phyloP scores from a whole-genome alignment of 2,329 filamentous ascomycete species.

The Fusarium incarnatum region DNA sequence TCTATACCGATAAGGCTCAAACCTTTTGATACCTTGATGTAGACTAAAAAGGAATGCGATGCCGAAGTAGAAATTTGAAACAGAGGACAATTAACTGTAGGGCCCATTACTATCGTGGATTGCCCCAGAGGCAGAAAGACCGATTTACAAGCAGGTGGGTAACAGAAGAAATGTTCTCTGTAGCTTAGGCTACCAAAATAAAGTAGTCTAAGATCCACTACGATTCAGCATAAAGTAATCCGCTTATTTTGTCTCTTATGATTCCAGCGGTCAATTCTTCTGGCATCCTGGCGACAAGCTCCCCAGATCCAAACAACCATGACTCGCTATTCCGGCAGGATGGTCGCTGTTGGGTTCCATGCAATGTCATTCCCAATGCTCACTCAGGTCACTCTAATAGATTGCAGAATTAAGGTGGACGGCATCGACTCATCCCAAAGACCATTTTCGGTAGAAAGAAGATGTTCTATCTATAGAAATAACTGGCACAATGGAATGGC shows the following conservation, averaged over 20 bases:
- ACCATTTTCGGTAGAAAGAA: background rate
- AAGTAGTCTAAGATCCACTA: no score
- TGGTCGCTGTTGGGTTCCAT: background rate
- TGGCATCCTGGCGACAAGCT: background rate
- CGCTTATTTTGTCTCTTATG: no score
- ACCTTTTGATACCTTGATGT: background rate
- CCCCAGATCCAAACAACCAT: background rate
- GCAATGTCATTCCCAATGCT: no score
- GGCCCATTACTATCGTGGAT: background rate
- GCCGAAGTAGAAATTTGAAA: conserved; percentile 2
- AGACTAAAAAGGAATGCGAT: conserved; percentile 12
- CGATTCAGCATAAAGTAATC: no score
- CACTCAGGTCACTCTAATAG: background rate
- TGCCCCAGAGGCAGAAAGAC: background rate
- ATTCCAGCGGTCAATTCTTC: no score
- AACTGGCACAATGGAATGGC: background rate
- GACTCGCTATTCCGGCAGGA: background rate
- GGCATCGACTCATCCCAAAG: background rate
- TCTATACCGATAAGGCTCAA: background rate
- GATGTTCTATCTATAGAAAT: background rate
- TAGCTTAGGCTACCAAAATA: no score
- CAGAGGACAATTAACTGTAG: background rate
- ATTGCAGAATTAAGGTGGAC: background rate
- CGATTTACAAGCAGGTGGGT: background rate
- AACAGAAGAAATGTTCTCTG: no score